These are phyloP conservation scores for Leccinum disarticulatum DNA, from an alignment of 768 basidiomycete genomes.

Conservation along the genomic window DNA sequence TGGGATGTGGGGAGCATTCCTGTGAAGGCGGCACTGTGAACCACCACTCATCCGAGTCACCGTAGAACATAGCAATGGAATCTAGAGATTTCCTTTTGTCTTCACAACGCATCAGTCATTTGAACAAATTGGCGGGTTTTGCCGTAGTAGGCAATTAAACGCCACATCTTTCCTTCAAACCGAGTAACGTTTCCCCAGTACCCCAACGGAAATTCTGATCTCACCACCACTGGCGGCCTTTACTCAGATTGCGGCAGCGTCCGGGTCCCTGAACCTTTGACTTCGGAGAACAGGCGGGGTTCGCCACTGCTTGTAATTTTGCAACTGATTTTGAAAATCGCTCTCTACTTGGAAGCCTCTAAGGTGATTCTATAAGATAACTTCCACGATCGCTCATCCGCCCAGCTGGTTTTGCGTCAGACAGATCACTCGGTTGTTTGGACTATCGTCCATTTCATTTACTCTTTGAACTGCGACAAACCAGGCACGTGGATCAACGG, in stretches of 20 bases:
- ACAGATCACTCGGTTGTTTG: neutral
- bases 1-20: conserved; percentile 40
- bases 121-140: neutral
- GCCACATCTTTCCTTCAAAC: conserved; percentile 22
- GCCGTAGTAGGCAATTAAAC: conserved; percentile 18
- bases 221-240: neutral
- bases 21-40: conserved; percentile 14
- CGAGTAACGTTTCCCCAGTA: conserved; percentile 1
- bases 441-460: neutral
- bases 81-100: conserved; percentile 4
- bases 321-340: neutral
- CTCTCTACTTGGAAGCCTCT: neutral
- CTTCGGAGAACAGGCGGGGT: neutral
- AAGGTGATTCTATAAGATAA: neutral
- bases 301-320: neutral
- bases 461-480: conserved; percentile 13
- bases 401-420: neutral
- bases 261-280: conserved; percentile 1
- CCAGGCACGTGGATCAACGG: conserved; percentile 25
- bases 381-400: neutral
- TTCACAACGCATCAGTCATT: conserved; percentile 1
- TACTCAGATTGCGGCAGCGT: conserved; percentile 3
- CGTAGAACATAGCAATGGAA: neutral
- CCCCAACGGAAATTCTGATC: conserved; percentile 1
- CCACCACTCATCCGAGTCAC: neutral